Percentiles rank a stretch among this genome's conserved stretches.
These are phyloP conservation scores for Alnus rubra DNA, from an alignment of 306 rosid genomes.

Conservation along the genomic window DNA sequence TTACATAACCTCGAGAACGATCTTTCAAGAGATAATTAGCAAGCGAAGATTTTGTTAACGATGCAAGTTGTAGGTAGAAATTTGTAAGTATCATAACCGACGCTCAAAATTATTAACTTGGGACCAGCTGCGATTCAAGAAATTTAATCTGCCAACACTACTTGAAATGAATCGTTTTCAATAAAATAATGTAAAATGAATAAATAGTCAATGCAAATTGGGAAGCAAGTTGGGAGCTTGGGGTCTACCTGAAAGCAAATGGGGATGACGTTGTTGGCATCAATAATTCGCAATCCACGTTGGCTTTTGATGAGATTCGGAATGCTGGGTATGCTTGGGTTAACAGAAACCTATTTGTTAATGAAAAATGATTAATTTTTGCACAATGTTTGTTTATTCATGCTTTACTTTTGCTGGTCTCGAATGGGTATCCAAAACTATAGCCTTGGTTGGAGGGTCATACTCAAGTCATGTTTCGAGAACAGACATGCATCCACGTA, in stretches of 20 bases:
- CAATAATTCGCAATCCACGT: slow-evolving; percentile 27
- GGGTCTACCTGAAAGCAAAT: slow-evolving; percentile 39
- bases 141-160: too few relatives aligned
- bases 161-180: too few relatives aligned
- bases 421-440: slow-evolving; percentile 16
- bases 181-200: too few relatives aligned
- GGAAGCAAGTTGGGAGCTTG: slow-evolving; percentile 30
- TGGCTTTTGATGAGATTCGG: slow-evolving; percentile 40
- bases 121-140: too few relatives aligned
- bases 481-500: slow-evolving; percentile 7
- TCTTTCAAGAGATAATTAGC: too few relatives aligned
- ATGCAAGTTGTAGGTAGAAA: too few relatives aligned
- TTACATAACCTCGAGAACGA: too few relatives aligned
- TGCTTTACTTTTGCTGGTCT: slow-evolving; percentile 12
- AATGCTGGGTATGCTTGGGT: slow-evolving; percentile 19
- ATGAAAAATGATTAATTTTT: too few relatives aligned
- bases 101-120: too few relatives aligned
- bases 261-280: slow-evolving; percentile 40
- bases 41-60: too few relatives aligned
- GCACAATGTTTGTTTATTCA: background rate
- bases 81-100: too few relatives aligned
- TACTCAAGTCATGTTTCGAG: background rate
- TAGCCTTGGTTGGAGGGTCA: slow-evolving; percentile 5
- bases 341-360: background rate
- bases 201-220: slow-evolving; percentile 33